Conservation (phyloP, 1,139 yeast species). For the Debaryomyces robertsiae region DNA sequence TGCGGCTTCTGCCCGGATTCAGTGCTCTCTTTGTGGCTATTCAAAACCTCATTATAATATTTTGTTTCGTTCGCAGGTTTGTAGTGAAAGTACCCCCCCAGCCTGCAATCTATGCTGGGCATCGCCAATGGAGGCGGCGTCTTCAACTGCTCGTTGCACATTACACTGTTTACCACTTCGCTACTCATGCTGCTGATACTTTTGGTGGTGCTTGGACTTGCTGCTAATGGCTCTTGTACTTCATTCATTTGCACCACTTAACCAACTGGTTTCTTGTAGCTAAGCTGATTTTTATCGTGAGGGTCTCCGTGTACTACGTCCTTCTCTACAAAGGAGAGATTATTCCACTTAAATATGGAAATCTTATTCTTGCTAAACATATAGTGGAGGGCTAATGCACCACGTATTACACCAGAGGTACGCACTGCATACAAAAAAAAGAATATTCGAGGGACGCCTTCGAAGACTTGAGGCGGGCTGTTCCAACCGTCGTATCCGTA, state of each 20-base stretch:
- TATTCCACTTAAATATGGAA: too few relatives aligned
- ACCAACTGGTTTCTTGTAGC: too few relatives aligned
- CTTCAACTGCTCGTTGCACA: constrained; percentile 5
- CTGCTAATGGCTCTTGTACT: constrained; percentile 2
- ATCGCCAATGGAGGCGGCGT: constrained; percentile 7
- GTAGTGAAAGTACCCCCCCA: constrained; percentile 8
- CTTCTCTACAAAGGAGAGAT: too few relatives aligned
- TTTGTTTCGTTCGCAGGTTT: neutral
- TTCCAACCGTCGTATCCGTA: too few relatives aligned
- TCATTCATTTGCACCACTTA: neutral
- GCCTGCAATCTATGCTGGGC: constrained; percentile 3
- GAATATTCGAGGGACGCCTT: too few relatives aligned
- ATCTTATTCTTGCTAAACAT: too few relatives aligned
- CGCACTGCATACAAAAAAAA: too few relatives aligned
- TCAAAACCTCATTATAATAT: neutral
- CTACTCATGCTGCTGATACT: neutral
- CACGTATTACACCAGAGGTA: too few relatives aligned
- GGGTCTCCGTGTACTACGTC: too few relatives aligned
- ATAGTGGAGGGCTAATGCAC: too few relatives aligned
- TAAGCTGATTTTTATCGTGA: too few relatives aligned
- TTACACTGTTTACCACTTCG: neutral
- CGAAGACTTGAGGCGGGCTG: too few relatives aligned
- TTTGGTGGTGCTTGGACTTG: neutral
- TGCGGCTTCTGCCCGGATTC: constrained; percentile 4
- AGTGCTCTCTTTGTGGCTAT: neutral